Base-by-base conservation (phyloP, 2,329 filamentous ascomycete species). In the Fusarium sp. region DNA sequence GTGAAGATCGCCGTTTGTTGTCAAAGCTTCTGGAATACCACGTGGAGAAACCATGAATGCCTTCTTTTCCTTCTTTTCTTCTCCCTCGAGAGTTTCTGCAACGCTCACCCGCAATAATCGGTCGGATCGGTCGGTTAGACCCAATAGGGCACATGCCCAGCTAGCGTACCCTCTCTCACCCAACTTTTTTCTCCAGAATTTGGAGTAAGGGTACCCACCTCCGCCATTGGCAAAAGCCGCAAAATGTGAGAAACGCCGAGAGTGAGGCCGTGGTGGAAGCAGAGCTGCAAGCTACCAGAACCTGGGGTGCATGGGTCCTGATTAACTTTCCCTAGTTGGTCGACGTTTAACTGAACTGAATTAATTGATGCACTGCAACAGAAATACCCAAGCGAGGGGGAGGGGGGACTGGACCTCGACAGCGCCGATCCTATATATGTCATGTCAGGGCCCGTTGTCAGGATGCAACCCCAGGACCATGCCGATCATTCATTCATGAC, bases 291-390 rank as follows among this genome's bases (percentile, higher is more conserved):
- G 47, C 70, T 48, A 66, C 24, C 22, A 55, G 47, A 69, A 74
- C 71, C 71, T 73, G 71, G 68, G 71, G 71, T 72, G 71, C 63
- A 71, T 73, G 63, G 63, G 53, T 63, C 61, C 61, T 64, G 22
- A 44, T 59, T 60, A 58, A 39, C 50, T 54, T 11, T 63, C 71
- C 71, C 70, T 26, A 47, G 44, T 42, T n/a, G n/a, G 57, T 45
- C 51, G 12, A 36, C 22, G 35, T 45, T 35, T 15, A 35, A 35
- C 8, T 33, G 31, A 33, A 33, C 31, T 35, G 33, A 35, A 22
- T 26, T 28, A 26, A 30, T 30, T 44, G 24, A 38, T 30, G 33
- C 63, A 33, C 42, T 38, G 67, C 41, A 38, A 42, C 35, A 7
- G 45, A 50, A 35, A 51, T 54, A 66, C 47, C 28, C 58, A 66